These are phyloP conservation scores for Plasmodium ovale DNA, from an alignment of 169 alveolate species.

Conservation along the genomic window DNA sequence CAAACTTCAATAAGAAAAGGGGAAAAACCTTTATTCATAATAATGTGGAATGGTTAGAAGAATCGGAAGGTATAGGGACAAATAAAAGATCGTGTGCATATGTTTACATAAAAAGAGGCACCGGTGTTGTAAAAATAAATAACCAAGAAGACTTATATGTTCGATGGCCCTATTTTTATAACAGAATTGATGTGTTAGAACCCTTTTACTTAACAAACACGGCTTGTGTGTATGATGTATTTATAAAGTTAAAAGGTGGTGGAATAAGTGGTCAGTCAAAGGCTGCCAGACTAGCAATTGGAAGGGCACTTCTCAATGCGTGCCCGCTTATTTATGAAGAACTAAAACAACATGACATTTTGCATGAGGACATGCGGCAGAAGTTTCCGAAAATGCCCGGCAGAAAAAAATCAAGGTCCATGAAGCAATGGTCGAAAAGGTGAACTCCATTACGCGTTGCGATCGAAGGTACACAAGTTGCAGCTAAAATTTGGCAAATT, in stretches of 20 bases:
- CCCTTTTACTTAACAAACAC: conserved; percentile 87
- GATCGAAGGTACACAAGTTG: too few relatives aligned
- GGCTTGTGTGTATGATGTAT: conserved; percentile 87
- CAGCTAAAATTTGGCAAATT: too few relatives aligned
- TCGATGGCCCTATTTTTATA: conserved; percentile 88
- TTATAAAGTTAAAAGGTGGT: conserved; percentile 87
- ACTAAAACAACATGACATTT: conserved; percentile 82
- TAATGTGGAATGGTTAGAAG: conserved; percentile 83
- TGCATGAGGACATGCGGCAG: conserved; percentile 88
- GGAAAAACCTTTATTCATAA: conserved; percentile 82
- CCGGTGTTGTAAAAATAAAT: conserved; percentile 85
- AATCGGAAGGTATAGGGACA: conserved; percentile 88
- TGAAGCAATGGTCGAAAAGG: conserved; percentile 89
- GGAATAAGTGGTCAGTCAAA: conserved; percentile 90
- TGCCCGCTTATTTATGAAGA: conserved; percentile 80
- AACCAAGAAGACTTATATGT: conserved; percentile 87
- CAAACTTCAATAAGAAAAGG: conserved; percentile 61
- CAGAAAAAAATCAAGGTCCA: conserved; percentile 87
- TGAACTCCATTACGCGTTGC: too few relatives aligned
- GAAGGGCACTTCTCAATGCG: conserved; percentile 88
- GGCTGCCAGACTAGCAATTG: conserved; percentile 89
- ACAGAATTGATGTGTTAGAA: conserved; percentile 90
- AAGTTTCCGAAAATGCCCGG: conserved; percentile 92
- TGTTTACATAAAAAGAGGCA: conserved; percentile 85
- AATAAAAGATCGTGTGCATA: conserved; percentile 87